These are phyloP conservation scores for Amoeboaphelidium protococcarum DNA, from an alignment of 371 early-diverging fungal species.

Conservation along the genomic window DNA sequence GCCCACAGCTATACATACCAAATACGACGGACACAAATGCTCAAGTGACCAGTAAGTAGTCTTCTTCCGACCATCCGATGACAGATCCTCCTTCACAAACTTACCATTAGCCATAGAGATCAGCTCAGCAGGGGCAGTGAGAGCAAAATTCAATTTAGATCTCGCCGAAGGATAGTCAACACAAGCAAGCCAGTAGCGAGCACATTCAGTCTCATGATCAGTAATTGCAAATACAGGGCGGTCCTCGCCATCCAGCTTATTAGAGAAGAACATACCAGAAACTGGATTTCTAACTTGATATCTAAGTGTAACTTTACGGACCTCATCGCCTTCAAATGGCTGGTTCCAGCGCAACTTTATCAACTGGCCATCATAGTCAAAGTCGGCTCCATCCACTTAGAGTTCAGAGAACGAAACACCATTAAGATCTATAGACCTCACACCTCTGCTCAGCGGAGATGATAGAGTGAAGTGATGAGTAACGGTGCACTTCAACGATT, in stretches of 20 bases:
- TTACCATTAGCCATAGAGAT: constrained; percentile 22
- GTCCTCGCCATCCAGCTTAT: constrained; percentile 2
- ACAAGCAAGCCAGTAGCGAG: constrained; percentile 28
- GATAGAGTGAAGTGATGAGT: too few species aligned
- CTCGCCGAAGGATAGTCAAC: constrained; percentile 26
- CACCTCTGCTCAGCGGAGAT: too few species aligned
- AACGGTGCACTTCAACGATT: too few species aligned
- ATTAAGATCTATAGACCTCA: too few species aligned
- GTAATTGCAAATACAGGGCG: constrained; percentile 12
- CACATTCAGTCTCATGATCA: constrained; percentile 17
- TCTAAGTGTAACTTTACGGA: constrained; percentile 9
- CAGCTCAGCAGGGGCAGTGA: constrained; percentile 17
- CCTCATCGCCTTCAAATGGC: constrained; percentile 12
- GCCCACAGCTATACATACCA: constrained; percentile 25
- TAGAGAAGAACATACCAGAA: constrained; percentile 12
- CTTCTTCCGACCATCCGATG: constrained; percentile 7
- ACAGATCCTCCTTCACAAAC: constrained; percentile 2
- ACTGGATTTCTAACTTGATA: constrained; percentile 17
- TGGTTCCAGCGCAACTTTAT: constrained; percentile 12
- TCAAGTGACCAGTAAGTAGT: constrained; percentile 22
- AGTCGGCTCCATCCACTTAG: constrained; percentile 1
- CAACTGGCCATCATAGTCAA: constrained; percentile 15
- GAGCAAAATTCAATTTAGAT: constrained; percentile 16
- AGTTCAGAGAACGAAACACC: neutral
- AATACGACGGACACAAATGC: constrained; percentile 17